Percentiles rank a stretch among this genome's conserved stretches.
phyloP scores from a whole-genome alignment of 257 asterid genomes.

The Plantago ovata region DNA sequence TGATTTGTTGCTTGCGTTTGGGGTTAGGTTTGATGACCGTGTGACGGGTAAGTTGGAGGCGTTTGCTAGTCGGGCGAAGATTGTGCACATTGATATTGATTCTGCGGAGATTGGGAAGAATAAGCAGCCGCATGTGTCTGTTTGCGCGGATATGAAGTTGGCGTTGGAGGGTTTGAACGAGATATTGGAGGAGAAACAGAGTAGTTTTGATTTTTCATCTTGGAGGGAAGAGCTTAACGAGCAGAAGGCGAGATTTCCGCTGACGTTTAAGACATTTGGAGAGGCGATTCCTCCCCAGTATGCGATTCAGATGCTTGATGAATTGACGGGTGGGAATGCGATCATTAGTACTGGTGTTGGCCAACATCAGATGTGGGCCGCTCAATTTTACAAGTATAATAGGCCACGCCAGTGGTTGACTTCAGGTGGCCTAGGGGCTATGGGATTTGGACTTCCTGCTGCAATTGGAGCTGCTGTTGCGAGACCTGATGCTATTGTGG shows the following conservation, averaged over 20 bases:
- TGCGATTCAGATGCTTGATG: conserved; percentile 71
- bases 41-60: conserved; percentile 84
- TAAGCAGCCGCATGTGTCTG: conserved; percentile 71
- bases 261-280: conserved; percentile 52
- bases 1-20: conserved; percentile 77
- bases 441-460: conserved; percentile 88
- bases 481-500: conserved; percentile 62
- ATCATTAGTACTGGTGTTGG: conserved; percentile 80
- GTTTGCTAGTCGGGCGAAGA: conserved; percentile 78
- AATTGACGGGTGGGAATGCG: conserved; percentile 65
- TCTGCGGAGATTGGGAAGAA: conserved; percentile 82
- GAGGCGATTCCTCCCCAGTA: conserved; percentile 78
- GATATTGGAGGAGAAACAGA: conserved; percentile 34
- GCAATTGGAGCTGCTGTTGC: conserved; percentile 88
- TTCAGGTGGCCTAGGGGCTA: conserved; percentile 76
- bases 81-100: conserved; percentile 85
- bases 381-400: conserved; percentile 73
- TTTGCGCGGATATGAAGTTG: conserved; percentile 61
- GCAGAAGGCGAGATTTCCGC: conserved; percentile 46
- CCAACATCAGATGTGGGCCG: conserved; percentile 96
- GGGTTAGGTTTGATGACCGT: conserved; percentile 82
- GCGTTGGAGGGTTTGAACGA: conserved; percentile 54
- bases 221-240: conserved; percentile 74
- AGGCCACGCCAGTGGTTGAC: conserved; percentile 75
- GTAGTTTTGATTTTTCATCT: conserved; percentile 39